Conservation (phyloP, 257 asterid species). For the Nicotiana obtusifolia region DNA sequence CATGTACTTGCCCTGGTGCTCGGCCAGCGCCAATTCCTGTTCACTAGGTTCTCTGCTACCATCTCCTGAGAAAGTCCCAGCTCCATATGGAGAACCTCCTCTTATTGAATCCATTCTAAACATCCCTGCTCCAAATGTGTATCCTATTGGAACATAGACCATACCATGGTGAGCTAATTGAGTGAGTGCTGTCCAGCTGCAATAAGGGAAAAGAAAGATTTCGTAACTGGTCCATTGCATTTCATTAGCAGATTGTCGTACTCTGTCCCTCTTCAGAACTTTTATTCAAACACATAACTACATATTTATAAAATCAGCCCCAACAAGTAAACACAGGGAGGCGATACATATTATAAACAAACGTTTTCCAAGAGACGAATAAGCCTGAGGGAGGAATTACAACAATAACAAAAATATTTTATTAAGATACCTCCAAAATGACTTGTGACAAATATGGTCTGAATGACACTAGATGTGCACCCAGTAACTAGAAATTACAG, state of each 20-base stretch:
- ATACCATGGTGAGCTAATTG: constrained; percentile 88
- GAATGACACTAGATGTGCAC: no score
- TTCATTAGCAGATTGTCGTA: neutral
- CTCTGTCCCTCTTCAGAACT: neutral
- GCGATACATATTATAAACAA: no score
- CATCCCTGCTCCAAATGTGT: constrained; percentile 87
- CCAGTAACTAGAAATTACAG: no score
- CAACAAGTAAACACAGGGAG: no score
- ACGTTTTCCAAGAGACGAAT: no score
- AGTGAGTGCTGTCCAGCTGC: constrained; percentile 81
- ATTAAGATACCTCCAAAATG: no score
- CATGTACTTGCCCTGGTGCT: constrained; percentile 53
- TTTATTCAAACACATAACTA: no score
- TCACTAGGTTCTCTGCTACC: constrained; percentile 38
- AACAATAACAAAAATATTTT: no score
- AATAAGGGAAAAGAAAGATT: neutral
- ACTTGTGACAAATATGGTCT: no score
- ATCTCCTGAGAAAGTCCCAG: constrained; percentile 45
- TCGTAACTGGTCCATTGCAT: neutral
- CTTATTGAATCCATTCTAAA: constrained; percentile 64
- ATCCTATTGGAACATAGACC: constrained; percentile 82
- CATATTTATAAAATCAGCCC: no score
- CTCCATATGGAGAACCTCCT: constrained; percentile 59
- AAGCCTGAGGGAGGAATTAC: no score
- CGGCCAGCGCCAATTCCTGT: constrained; percentile 42